Evolutionary conservation across 345 rosid species (phyloP), one percentile per base, ranked within the genome.

Genomic region (Eucalyptus pauciflora): DNA sequence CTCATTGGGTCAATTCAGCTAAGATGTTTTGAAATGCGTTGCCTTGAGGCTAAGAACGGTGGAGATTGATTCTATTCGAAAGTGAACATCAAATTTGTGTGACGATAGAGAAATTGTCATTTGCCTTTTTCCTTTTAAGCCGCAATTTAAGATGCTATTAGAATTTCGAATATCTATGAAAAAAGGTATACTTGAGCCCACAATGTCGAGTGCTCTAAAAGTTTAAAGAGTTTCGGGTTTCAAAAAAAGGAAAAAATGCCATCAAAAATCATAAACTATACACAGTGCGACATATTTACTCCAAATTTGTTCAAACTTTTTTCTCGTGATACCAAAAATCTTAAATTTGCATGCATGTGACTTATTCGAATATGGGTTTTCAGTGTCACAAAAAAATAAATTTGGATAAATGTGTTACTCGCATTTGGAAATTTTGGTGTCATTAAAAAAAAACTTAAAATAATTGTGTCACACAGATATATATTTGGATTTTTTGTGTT

Each of bases 231-330:
- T 17, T 33, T 17, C 1, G 7, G 2, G 7, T 71, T 71, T 33
- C 3, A 16, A 8, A 33, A 69, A 17, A 33, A 69, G 8, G 29
- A 24, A 24, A 20, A 20, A 56, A 56, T 1, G 3, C 13, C 1
- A 56, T 22, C 1, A 56, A 56, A 56, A 56, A 56, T 10, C 62
- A 22, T 24, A 56, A 56, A 56, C 12, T 18, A 20, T 52, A 3
- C 4, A 52, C 0, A 20, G 0, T 52, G 56, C 10, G 1, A 18
- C 25, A 7, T 22, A 56, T 56, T 22, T 9, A 9, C 18, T 10
- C 5, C 5, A 0, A 24, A 24, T 10, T 56, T 56, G 58, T 52
- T 52, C 25, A 20, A 52, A 52, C 25, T 52, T 52, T 52, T 52
- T 52, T 20, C 25, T 52, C 24, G 10, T 52, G 58, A 52, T 7